Evolutionary conservation across 805 yeast genomes (phyloP).

Genomic region (Kuraishia borneana): DNA sequence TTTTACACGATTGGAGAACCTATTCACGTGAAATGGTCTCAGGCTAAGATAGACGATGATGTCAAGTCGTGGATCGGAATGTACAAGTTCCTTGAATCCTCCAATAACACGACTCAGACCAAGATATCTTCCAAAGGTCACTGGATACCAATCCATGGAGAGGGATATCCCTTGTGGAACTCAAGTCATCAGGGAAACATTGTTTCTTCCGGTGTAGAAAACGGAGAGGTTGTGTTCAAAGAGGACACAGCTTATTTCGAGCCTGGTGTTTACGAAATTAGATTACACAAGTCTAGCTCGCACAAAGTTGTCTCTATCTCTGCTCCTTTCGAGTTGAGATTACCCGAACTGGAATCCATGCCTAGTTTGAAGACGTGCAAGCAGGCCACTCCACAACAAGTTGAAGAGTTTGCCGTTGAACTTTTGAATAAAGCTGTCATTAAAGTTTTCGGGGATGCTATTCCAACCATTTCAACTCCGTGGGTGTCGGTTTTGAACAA

Average conservation of each 20-base stretch:
- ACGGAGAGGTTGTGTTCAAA: conserved; percentile 39
- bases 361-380: not conserved
- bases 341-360: conserved; percentile 21
- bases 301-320: conserved; percentile 64
- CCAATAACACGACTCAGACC: conserved; percentile 43
- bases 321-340: conserved; percentile 50
- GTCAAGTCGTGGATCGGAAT: conserved; percentile 68
- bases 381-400: conserved; percentile 15
- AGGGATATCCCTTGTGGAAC: conserved; percentile 18
- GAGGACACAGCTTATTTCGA: conserved; percentile 45
- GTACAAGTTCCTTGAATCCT: conserved; percentile 51
- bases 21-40: conserved; percentile 40
- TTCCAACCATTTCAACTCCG: conserved; percentile 7
- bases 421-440: conserved; percentile 22
- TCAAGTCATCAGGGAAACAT: not conserved
- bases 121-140: conserved; percentile 52
- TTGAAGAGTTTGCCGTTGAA: conserved; percentile 16
- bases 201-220: conserved; percentile 6
- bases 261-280: conserved; percentile 61
- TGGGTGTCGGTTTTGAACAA: conserved; percentile 3
- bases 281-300: conserved; percentile 56
- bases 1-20: conserved; percentile 39
- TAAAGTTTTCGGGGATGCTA: conserved; percentile 15
- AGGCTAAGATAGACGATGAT: conserved; percentile 11
- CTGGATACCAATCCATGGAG: conserved; percentile 40